Evolutionary conservation across 208 protist species (phyloP), one percentile per base, ranked within the genome.

Genomic region (Crithidia expoeki): DNA sequence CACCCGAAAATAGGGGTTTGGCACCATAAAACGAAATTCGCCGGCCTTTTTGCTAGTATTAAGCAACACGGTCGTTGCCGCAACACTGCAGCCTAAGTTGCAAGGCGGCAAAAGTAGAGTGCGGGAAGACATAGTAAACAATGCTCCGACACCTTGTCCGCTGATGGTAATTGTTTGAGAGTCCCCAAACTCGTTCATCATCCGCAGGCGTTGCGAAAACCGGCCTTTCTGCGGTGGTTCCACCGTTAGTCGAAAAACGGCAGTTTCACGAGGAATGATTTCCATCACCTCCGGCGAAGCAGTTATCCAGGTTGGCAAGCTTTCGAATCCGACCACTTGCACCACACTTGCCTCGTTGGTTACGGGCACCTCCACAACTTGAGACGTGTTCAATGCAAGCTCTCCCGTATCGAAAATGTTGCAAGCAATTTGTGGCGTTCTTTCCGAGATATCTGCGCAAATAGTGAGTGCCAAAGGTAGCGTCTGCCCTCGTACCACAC

Each of bases 151-250:
- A 19, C 68, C 75, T 23, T 72, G 42, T 0, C 75, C 75, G 27
- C 57, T 72, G 21, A 80, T 46, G 3, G 44, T 63, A 28, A 80
- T 68, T 0, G 14, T 25, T 11, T 75, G 68, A 11, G 46, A 51
- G 51, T 81, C 76, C 1, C 76, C 69, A 60, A 74, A 77, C 63
- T 77, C 71, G 53, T 74, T 76, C 16, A 65, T 49, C 62, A 74
- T 34, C 40, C 67, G 59, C 50, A 80, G 30, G 19, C 64, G 56
- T 23, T 77, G 72, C 21, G 59, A 77, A 72, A 77, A 77, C 6
- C 72, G 63, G 1, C 72, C 72, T 33, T 68, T 68, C 28, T 77
- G 72, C 6, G 72, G 72, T 23, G 65, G 63, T 33, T 71, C 72
- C 10, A 77, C 52, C 32, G 68, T 67, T 17, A 77, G 23, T 1